Conservation (phyloP, 192 early-diverging fungal species). For the Coemansia javaensis region DNA sequence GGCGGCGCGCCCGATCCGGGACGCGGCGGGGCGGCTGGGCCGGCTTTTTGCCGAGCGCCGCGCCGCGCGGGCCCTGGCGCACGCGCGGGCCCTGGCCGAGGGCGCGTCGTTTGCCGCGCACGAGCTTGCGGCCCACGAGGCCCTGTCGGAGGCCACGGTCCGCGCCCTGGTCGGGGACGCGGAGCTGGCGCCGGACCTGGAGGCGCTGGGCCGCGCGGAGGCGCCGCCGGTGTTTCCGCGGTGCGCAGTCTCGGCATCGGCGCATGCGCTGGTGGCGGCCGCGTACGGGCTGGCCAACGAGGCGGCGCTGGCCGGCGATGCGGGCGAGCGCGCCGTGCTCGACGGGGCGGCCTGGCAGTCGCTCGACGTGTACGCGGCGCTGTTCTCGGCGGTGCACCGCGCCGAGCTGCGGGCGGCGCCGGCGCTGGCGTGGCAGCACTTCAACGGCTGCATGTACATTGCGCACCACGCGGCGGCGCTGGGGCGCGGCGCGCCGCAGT, state of each 20-base stretch:
- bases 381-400: slow-evolving; percentile 23
- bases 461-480: slow-evolving; percentile 28
- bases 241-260: slow-evolving; percentile 13
- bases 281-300: slow-evolving; percentile 15
- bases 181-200: not conserved
- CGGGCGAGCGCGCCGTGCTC: not conserved
- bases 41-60: slow-evolving; percentile 3
- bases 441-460: slow-evolving; percentile 44
- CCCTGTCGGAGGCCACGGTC: not conserved
- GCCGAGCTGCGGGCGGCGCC: slow-evolving; percentile 21
- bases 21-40: slow-evolving; percentile 10
- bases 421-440: slow-evolving; percentile 34
- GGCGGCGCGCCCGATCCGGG: slow-evolving; percentile 6
- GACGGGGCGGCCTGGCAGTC: slow-evolving; percentile 1
- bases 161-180: not conserved
- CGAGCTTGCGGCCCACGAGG: too few species aligned
- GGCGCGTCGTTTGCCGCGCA: too few species aligned
- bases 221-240: slow-evolving; percentile 2
- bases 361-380: slow-evolving; percentile 13
- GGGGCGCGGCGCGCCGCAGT: slow-evolving; percentile 1
- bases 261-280: slow-evolving; percentile 5
- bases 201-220: not conserved
- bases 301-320: not conserved
- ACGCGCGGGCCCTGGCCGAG: too few species aligned
- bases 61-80: not conserved